Percentiles rank a stretch among this genome's conserved stretches.
phyloP scores from a whole-genome alignment of 1,284 basidiomycete genomes.

The Stereum hirsutum region DNA sequence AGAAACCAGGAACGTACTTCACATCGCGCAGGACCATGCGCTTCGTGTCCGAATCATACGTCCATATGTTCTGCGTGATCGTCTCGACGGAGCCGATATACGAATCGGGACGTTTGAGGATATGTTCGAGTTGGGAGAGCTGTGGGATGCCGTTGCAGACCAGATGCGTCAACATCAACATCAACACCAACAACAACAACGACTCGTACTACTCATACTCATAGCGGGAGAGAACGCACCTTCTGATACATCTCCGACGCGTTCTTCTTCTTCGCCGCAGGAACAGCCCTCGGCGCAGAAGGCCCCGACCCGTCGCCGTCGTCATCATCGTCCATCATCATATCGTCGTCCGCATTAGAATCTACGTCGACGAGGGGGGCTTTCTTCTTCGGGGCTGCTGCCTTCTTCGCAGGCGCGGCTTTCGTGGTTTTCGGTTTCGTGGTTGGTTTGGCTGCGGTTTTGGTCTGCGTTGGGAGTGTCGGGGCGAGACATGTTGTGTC shows the following conservation, averaged over 20 bases:
- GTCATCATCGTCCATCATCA: conserved; percentile 23
- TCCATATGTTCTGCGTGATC: conserved; percentile 85
- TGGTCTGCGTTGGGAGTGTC: conserved; percentile 15
- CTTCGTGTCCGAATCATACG: conserved; percentile 73
- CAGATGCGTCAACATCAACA: conserved; percentile 1
- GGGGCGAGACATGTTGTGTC: not conserved
- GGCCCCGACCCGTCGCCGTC: conserved; percentile 34
- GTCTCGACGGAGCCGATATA: conserved; percentile 96
- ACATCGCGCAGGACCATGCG: conserved; percentile 79
- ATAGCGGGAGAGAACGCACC: no score
- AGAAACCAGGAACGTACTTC: conserved; percentile 95
- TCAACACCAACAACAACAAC: no score
- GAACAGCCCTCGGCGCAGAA: conserved; percentile 21
- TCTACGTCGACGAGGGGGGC: conserved; percentile 34
- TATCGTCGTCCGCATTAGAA: conserved; percentile 27
- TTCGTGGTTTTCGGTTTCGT: conserved; percentile 28
- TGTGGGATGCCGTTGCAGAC: conserved; percentile 23
- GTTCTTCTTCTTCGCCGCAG: conserved; percentile 61
- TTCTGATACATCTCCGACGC: conserved; percentile 92
- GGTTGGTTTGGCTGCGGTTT: conserved; percentile 29
- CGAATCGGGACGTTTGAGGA: conserved; percentile 93
- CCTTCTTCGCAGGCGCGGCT: conserved; percentile 29
- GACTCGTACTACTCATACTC: no score
- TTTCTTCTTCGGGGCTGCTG: conserved; percentile 60
- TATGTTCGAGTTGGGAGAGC: conserved; percentile 96